Percentiles rank a stretch among this genome's conserved stretches.
Conservation (phyloP, 1,139 yeast species). For the Oligophagozyma castellii region DNA sequence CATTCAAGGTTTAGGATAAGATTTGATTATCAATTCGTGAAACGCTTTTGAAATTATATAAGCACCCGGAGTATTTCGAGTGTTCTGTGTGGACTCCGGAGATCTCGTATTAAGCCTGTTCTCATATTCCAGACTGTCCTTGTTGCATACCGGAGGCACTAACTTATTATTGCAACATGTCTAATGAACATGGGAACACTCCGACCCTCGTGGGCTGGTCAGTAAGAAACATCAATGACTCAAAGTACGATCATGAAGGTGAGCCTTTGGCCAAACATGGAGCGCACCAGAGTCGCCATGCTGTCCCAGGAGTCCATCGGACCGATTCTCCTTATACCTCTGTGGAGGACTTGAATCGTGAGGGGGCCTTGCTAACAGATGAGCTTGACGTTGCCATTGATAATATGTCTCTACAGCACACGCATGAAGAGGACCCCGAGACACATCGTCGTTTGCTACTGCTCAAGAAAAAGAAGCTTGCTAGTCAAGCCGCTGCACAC, state of each 20-base stretch:
- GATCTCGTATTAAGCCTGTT: too few relatives aligned
- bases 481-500: background rate
- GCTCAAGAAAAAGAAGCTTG: background rate
- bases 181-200: too few relatives aligned
- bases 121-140: too few relatives aligned
- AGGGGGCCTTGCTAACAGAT: constrained; percentile 22
- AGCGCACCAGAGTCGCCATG: background rate
- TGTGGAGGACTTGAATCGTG: constrained; percentile 20
- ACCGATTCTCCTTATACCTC: constrained; percentile 14
- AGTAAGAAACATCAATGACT: constrained; percentile 11
- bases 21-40: too few relatives aligned
- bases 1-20: too few relatives aligned
- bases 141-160: too few relatives aligned
- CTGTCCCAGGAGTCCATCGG: constrained; percentile 6
- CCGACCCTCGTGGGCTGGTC: constrained; percentile 14
- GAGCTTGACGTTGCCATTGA: constrained; percentile 18
- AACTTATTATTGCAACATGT: too few relatives aligned
- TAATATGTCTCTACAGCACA: constrained; percentile 4
- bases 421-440: background rate
- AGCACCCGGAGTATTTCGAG: too few relatives aligned
- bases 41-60: too few relatives aligned
- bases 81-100: too few relatives aligned
- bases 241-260: constrained; percentile 1
- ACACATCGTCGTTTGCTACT: constrained; percentile 1
- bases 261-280: constrained; percentile 1